Base-by-base conservation (phyloP, 331 rosid species). In the Malus hybrid region DNA sequence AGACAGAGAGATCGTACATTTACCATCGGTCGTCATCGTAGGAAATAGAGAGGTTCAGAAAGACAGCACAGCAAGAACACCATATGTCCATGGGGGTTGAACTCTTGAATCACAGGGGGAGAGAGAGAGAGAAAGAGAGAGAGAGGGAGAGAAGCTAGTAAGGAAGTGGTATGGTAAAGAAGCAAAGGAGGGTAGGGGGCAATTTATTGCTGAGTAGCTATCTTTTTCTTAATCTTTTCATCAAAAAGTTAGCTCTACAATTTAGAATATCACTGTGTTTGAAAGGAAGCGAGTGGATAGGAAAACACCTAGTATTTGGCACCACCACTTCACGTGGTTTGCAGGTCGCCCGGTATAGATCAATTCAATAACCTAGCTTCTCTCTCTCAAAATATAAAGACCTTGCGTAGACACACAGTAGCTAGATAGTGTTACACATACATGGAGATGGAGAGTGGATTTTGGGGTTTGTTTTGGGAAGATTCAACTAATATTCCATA, bases 311-410 rank as follows among this genome's bases (percentile, higher is more conserved):
- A 79, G 75, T 67, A 72, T 62, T 16, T 77, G 65, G 46, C 46
- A 39, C 63, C 87, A 85, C 87, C 83, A 78, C 90, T 93, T 91
- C 96, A 91, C 93, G 93, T 93, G 96, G 89, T 79, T 77, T 75
- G 78, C 90, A 62, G 64, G 64, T 59, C 15, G 64, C 68, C 12
- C 22, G 46, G 13, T 39, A 39, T 3, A 39, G 46, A 39, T 39
- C 2, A 39, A 39, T 39, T 39, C 46, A 39, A 39, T 39, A 39
- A 39, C 46, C 46, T 39, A 39, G 46, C 46, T 39, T 54, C 11
- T 54, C 59, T 6, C 10, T 16, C 57, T 16, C 57, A 15, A 16
- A 13, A 48, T 13, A 48, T 4, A 52, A 55, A 19, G 20, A 19
- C 60, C n/a, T 50, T 73, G 80, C 80, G 76, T 76, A 81, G 77